Conservation (phyloP, 2,329 filamentous ascomycete genomes). For the Fusarium nematophilum region DNA sequence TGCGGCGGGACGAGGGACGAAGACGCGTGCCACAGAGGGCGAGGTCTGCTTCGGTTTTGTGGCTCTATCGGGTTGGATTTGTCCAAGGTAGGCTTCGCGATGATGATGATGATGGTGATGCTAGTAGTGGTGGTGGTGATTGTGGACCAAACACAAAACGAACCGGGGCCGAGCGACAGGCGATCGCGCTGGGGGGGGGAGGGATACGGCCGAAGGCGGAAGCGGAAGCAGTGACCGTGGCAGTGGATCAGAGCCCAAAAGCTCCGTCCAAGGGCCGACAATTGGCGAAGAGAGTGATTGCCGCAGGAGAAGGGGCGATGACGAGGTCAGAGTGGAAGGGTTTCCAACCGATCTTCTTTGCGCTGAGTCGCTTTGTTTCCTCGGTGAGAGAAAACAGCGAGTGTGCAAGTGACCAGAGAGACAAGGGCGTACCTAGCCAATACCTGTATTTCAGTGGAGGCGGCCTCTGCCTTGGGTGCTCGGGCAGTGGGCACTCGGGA, state of each 20-base stretch:
- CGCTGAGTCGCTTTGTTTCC: slow-evolving; percentile 1
- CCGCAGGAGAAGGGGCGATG: not conserved
- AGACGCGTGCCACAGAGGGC: slow-evolving; percentile 13
- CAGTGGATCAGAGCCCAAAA: slow-evolving; percentile 42
- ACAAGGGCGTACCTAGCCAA: no score
- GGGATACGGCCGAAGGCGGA: no score
- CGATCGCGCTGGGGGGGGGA: slow-evolving; percentile 24
- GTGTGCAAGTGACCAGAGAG: no score
- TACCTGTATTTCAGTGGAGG: no score
- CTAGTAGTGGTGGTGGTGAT: slow-evolving; percentile 25
- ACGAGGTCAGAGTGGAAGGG: not conserved
- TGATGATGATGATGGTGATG: slow-evolving; percentile 28
- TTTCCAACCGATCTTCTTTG: not conserved
- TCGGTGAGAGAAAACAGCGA: no score
- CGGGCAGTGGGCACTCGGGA: no score
- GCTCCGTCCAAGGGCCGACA: slow-evolving; percentile 30
- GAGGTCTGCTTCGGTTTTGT: not conserved
- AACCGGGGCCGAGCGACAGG: slow-evolving; percentile 25
- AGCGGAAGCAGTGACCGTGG: slow-evolving; percentile 24
- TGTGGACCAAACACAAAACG: slow-evolving; percentile 26
- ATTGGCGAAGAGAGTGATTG: slow-evolving; percentile 28
- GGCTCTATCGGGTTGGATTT: slow-evolving; percentile 16
- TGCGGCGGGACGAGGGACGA: slow-evolving; percentile 3
- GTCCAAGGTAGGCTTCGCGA: slow-evolving; percentile 32
- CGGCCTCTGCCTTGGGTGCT: no score